These are phyloP conservation scores for Lachnellula arida DNA, from an alignment of 2,329 filamentous ascomycete genomes.

Conservation along the genomic window DNA sequence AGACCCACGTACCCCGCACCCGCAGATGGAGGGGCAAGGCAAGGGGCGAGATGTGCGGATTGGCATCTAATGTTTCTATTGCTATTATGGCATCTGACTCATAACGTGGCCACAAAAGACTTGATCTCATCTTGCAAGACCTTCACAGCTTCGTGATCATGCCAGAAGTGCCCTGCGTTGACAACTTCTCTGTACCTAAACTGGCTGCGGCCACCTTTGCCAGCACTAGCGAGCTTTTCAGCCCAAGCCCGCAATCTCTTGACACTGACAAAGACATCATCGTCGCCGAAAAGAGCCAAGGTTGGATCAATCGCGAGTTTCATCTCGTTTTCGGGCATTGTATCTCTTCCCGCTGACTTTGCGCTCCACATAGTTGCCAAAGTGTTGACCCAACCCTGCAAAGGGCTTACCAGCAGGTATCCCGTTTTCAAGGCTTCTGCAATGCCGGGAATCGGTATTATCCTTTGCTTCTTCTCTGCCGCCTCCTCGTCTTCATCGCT, in stretches of 20 bases:
- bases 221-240: slow-evolving; percentile 40
- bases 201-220: slow-evolving; percentile 4
- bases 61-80: background rate
- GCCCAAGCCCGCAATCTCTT: slow-evolving; percentile 65
- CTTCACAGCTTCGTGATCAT: slow-evolving; percentile 20
- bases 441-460: slow-evolving; percentile 15
- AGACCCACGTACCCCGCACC: too few relatives aligned
- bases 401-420: slow-evolving; percentile 65
- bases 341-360: slow-evolving; percentile 19
- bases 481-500: background rate
- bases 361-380: slow-evolving; percentile 51
- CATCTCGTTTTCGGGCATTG: slow-evolving; percentile 37
- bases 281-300: slow-evolving; percentile 68
- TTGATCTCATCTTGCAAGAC: slow-evolving; percentile 21
- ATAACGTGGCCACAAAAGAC: slow-evolving; percentile 16
- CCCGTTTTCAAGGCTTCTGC: slow-evolving; percentile 36
- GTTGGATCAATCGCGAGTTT: slow-evolving; percentile 57
- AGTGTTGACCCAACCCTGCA: slow-evolving; percentile 54
- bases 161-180: slow-evolving; percentile 51
- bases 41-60: too few relatives aligned
- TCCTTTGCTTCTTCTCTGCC: background rate
- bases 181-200: slow-evolving; percentile 42
- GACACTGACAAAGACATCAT: slow-evolving; percentile 67
- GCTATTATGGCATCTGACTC: background rate
- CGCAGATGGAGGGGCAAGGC: too few relatives aligned